Evolutionary conservation across 2,329 filamentous ascomycete species (phyloP), one percentile per base, ranked within the genome.

Genomic region (Beauveria scarabaeidicola): DNA sequence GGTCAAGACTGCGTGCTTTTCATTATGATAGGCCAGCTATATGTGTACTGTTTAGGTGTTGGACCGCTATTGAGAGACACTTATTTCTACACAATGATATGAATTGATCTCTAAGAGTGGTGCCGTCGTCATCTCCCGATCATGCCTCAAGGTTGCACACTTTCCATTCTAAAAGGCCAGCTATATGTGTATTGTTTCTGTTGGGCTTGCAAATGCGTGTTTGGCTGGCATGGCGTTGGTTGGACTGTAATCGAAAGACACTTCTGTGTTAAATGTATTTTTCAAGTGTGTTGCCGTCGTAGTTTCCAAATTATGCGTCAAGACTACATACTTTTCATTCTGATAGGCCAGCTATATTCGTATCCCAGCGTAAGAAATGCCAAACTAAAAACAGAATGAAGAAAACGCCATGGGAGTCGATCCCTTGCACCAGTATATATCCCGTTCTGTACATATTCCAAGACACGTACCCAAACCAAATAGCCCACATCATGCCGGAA

Each of bases 341-440:
- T 58, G 56, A 46, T 51, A 58, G 40, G 29, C 47, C 47, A 43
- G 48, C 56, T 46, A 44, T 52, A 19, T 25, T 43, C 17, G 38
- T 58, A 46, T 52, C 36, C 47, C n/a, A 46, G 41, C 41, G 4
- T 46, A 19, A 48, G 8, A 58, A 4, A 48, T 25, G 27, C 21
- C 6, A 7, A 43, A 15, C 10, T 32, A n/a, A 21, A 21, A 15
- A 32, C 7, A 50, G 17, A n/a, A 36, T 32, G 32, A 51, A 17
- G 29, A 38, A 52, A 52, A 58, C 69, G 69, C 69, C 68, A 55
- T 62, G 63, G 61, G 61, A 64, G 58, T 66, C 67, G 67, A 65
- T 46, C 40, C 56, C 47, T 15, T 48, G 38, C 44, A 40, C 46
- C 17, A 32, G 21, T 47, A 50, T 68, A 63, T 59, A 61, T 65